A percentile compares a stretch with the other conserved stretches of the same genome.
Conservation (phyloP, 805 yeast genomes). For the Kluyveromyces starmeri region DNA sequence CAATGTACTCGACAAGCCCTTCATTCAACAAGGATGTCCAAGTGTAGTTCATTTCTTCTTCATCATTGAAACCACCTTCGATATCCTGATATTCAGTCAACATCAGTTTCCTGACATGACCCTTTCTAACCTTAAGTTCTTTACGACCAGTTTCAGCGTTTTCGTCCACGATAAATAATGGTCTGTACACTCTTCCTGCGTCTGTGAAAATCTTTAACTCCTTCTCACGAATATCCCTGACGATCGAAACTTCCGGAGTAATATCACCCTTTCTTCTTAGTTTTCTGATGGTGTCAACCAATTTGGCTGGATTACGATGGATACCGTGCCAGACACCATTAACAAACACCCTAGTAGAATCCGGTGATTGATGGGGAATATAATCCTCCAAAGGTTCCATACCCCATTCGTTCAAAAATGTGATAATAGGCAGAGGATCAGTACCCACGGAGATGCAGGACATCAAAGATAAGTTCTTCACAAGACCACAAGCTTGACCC, state of each 20-base stretch:
- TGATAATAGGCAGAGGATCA: constrained; percentile 89
- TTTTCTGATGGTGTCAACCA: constrained; percentile 83
- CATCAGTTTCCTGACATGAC: constrained; percentile 65
- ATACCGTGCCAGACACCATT: constrained; percentile 99
- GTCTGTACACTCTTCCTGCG: constrained; percentile 98
- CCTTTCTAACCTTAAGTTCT: constrained; percentile 76
- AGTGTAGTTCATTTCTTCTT: constrained; percentile 49
- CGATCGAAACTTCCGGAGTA: constrained; percentile 91
- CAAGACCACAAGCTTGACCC: constrained; percentile 99
- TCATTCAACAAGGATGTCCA: constrained; percentile 78
- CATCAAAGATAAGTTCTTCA: constrained; percentile 92
- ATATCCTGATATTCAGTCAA: constrained; percentile 52
- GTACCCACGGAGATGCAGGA: constrained; percentile 97
- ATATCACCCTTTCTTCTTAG: constrained; percentile 93
- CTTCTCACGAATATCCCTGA: constrained; percentile 93
- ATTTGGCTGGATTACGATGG: constrained; percentile 89
- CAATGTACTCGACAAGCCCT: constrained; percentile 93
- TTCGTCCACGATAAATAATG: constrained; percentile 87
- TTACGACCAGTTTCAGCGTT: constrained; percentile 54
- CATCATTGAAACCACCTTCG: constrained; percentile 42
- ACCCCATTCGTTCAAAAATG: constrained; percentile 97
- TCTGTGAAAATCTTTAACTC: constrained; percentile 95
- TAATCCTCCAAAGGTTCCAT: constrained; percentile 96
- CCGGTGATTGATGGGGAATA: constrained; percentile 84
- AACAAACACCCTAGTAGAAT: constrained; percentile 88